Evolutionary conservation across 1,284 basidiomycete genomes (phyloP).

Genomic region (Tetrapyrgos nigripes): DNA sequence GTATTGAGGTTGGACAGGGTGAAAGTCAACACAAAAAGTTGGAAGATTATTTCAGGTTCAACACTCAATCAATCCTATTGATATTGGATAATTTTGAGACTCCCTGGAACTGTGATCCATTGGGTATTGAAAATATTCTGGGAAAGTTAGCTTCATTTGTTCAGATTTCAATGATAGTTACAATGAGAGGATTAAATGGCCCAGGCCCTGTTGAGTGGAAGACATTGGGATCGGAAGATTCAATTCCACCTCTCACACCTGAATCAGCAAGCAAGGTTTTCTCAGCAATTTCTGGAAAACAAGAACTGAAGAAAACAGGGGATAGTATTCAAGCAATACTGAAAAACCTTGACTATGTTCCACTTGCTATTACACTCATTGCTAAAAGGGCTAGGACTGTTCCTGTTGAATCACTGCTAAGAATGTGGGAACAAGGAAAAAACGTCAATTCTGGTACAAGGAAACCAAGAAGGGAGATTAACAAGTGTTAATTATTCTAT

Average conservation of each 20-base stretch:
- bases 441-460: background rate
- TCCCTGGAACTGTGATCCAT: background rate
- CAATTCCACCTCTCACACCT: background rate
- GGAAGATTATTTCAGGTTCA: background rate
- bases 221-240: background rate
- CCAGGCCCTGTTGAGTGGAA: background rate
- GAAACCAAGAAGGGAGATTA: background rate
- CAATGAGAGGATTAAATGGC: background rate
- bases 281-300: background rate
- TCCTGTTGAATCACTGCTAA: background rate
- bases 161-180: background rate
- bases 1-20: background rate
- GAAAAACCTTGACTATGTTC: background rate
- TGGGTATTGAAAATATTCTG: background rate
- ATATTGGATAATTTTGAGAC: constrained; percentile 1
- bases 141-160: background rate
- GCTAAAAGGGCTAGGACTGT: background rate
- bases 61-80: background rate
- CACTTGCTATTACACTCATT: background rate
- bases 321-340: background rate
- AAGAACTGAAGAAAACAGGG: background rate
- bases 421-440: background rate
- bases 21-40: background rate
- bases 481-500: constrained; percentile 2
- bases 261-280: background rate